A percentile compares a stretch with the other conserved stretches of the same genome.
These are phyloP conservation scores for Taxawa tesnikishii DNA, from an alignment of 2,329 filamentous ascomycete species.

Conservation along the genomic window DNA sequence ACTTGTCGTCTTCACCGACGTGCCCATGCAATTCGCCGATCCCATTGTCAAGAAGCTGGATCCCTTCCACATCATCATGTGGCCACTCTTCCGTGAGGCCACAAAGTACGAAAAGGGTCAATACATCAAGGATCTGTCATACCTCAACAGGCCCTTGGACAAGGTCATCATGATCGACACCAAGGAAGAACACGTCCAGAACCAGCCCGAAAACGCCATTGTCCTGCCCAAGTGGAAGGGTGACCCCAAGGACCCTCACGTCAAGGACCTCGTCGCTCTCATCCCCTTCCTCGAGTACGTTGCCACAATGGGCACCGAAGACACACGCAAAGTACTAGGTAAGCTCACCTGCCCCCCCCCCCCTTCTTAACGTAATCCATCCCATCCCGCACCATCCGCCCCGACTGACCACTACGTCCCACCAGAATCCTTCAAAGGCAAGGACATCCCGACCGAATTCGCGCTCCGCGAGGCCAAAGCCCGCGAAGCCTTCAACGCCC, in stretches of 20 bases:
- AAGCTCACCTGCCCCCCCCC: conserved; percentile 1
- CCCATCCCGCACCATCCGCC: too few relatives aligned
- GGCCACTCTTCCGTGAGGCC: conserved; percentile 91
- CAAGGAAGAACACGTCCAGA: conserved; percentile 64
- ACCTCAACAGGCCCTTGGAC: conserved; percentile 87
- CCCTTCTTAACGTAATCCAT: too few relatives aligned
- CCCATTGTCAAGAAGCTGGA: conserved; percentile 87
- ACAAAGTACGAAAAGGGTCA: conserved; percentile 93
- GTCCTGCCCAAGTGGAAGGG: conserved; percentile 84
- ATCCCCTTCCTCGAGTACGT: conserved; percentile 98
- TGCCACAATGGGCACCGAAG: conserved; percentile 80
- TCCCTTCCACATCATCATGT: conserved; percentile 88
- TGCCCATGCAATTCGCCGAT: conserved; percentile 73
- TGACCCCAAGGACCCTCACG: conserved; percentile 52
- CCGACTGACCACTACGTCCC: too few relatives aligned
- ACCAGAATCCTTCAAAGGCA: conserved; percentile 49
- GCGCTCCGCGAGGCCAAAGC: conserved; percentile 76
- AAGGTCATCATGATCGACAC: conserved; percentile 95
- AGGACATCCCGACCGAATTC: conserved; percentile 82
- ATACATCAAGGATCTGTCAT: conserved; percentile 97
- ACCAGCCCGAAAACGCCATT: conserved; percentile 95
- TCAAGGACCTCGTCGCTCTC: conserved; percentile 67
- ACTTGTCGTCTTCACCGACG: conserved; percentile 85
- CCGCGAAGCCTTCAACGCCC: conserved; percentile 71
- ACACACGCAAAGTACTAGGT: conserved; percentile 48